Evolutionary conservation across 2,329 filamentous ascomycete genomes (phyloP), one percentile per base, ranked within the genome.

Genomic region (Xylariaceae sp.): DNA sequence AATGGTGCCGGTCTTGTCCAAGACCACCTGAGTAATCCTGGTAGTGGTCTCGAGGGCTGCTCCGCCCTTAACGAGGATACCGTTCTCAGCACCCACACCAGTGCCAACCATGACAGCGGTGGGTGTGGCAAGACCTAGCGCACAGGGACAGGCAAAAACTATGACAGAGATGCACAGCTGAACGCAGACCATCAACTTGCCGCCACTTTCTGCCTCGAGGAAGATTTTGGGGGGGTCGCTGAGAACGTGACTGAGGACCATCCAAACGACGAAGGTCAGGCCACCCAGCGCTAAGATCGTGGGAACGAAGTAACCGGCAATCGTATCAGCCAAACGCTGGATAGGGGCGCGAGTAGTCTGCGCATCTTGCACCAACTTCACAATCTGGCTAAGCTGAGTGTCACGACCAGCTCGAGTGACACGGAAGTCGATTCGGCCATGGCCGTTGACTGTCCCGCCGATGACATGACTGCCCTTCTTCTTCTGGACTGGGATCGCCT

Each of bases 31-130:
- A 2, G 81, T 93, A 45, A 96, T 75, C 58, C 87, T 90, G 7
- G 88, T 96, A 0, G 88, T 84, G 4, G 77, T 87, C 64, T 98
- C 90, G 3, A 98, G 68, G 19, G 89, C 88, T 25, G 86, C 89
- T 36, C 92, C 92, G 35, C 92, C 90, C 63, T 98, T 98, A 57
- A 96, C 88, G n/a, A 98, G 68, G 47, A 98, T 98, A 16, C 92
- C 92, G 48, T 94, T 83, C 59, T 95, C 85, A 3, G 92, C 92
- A 32, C 92, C 92, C 19, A 95, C 80, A 38, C 92, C 92, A n/a
- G 92, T 96, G 27, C 92, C 92, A 19, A 98, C 92, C 92, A 98
- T 96, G 56, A 98, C 89, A 3, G 92, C 92, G 0, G 92, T 98
- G 3, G 92, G 92, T 2, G 92, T 96, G 16, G 88, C 89, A 13